A percentile compares a stretch with the other conserved stretches of the same genome.
These are phyloP conservation scores for Eucalyptus globulus DNA, from an alignment of 345 rosid genomes.

Conservation along the genomic window DNA sequence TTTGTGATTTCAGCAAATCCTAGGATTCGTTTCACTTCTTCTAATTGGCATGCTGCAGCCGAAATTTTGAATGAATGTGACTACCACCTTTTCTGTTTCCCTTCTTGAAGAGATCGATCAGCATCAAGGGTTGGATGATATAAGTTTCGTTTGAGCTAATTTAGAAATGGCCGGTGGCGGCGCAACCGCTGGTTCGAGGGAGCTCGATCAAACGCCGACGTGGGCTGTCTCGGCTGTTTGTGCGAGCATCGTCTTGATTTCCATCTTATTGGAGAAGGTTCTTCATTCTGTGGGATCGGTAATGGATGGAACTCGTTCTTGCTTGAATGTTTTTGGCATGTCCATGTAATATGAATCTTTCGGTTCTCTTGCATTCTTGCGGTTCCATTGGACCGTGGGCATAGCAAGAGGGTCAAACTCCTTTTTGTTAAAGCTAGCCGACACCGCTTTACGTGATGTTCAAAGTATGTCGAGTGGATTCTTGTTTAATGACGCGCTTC, in stretches of 20 bases:
- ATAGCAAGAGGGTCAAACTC: background rate
- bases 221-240: constrained; percentile 90
- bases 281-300: constrained; percentile 58
- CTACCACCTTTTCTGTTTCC: background rate
- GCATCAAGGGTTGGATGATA: background rate
- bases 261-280: constrained; percentile 55
- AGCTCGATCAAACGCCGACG: constrained; percentile 90
- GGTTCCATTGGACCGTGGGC: background rate
- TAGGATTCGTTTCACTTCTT: background rate
- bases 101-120: background rate
- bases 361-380: background rate
- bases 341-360: background rate
- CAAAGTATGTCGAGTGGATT: background rate
- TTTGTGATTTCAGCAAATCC: background rate
- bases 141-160: background rate
- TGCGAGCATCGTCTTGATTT: constrained; percentile 50
- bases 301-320: background rate
- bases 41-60: background rate
- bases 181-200: constrained; percentile 23
- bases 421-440: background rate
- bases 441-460: background rate
- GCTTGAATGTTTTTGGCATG: background rate
- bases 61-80: background rate
- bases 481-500: background rate
- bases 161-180: constrained; percentile 48